Conservation (phyloP, 2,329 filamentous ascomycete species). For the Fusarium pseudograminearum region DNA sequence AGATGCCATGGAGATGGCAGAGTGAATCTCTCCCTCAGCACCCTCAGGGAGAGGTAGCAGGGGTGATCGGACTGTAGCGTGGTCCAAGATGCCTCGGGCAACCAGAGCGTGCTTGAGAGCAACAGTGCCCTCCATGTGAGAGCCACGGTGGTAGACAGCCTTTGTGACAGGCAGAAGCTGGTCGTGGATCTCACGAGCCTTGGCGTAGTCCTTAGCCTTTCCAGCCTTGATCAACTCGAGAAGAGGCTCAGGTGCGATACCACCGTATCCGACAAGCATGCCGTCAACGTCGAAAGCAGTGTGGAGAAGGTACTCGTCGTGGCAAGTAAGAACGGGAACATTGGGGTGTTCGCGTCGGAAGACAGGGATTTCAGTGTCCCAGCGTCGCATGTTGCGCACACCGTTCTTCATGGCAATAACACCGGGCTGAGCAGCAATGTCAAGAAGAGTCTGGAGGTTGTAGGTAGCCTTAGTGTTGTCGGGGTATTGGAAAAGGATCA, state of each 20-base stretch:
- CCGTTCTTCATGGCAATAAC: constrained; percentile 69
- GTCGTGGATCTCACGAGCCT: constrained; percentile 63
- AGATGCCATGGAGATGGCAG: constrained; percentile 20
- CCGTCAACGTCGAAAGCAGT: constrained; percentile 65
- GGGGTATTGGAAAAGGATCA: constrained; percentile 67
- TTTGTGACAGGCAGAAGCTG: constrained; percentile 63
- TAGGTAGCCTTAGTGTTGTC: constrained; percentile 66
- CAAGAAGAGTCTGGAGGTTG: constrained; percentile 63
- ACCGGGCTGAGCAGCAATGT: constrained; percentile 64
- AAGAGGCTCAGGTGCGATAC: constrained; percentile 63
- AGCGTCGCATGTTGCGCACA: constrained; percentile 67
- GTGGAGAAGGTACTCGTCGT: constrained; percentile 66
- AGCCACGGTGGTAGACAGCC: constrained; percentile 66
- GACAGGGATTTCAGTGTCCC: constrained; percentile 67
- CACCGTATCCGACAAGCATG: constrained; percentile 66
- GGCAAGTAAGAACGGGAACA: constrained; percentile 63
- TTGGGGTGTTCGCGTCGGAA: constrained; percentile 62
- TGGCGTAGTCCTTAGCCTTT: constrained; percentile 61
- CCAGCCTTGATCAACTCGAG: constrained; percentile 64
- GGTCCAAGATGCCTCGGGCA: constrained; percentile 61
- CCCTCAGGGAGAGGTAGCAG: constrained; percentile 50
- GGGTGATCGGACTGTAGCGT: constrained; percentile 62
- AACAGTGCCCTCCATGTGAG: constrained; percentile 67
- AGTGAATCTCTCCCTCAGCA: constrained; percentile 19
- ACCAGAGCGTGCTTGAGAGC: constrained; percentile 65